Percentiles rank a stretch among this genome's conserved stretches.
These are phyloP conservation scores for Clavariopsis aquatica DNA, from an alignment of 495 filamentous ascomycete genomes.

Conservation along the genomic window DNA sequence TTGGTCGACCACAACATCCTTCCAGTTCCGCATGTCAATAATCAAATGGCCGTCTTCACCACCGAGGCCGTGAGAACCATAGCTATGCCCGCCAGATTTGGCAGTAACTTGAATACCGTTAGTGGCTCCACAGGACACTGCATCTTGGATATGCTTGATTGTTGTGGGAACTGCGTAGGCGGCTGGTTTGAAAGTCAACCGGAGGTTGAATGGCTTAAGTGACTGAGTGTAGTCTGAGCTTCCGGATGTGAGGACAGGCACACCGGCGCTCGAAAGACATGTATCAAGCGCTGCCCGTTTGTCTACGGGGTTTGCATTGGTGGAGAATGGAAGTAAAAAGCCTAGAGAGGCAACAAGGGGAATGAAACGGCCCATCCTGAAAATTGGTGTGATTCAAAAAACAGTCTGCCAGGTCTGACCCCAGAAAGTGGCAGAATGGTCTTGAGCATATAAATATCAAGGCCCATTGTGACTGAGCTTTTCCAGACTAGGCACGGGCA, in stretches of 20 bases:
- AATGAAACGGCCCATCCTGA: slow-evolving; percentile 5
- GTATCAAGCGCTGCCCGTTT: slow-evolving; percentile 23
- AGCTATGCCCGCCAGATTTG: slow-evolving; percentile 72
- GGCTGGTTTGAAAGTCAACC: slow-evolving; percentile 59
- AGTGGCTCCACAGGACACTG: slow-evolving; percentile 60
- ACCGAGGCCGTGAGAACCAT: slow-evolving; percentile 58
- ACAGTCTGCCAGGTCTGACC: slow-evolving; percentile 8
- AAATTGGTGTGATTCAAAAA: slow-evolving; percentile 2
- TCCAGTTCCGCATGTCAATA: slow-evolving; percentile 58
- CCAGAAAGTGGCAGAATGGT: not conserved
- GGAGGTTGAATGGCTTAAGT: slow-evolving; percentile 62
- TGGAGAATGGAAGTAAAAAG: slow-evolving; percentile 2
- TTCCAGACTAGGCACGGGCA: not conserved
- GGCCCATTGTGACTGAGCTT: not conserved
- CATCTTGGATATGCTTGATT: slow-evolving; percentile 57
- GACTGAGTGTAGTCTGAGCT: slow-evolving; percentile 21
- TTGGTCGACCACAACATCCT: slow-evolving; percentile 52
- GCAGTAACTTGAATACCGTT: slow-evolving; percentile 65
- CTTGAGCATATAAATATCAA: slow-evolving; percentile 7
- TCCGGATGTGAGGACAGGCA: slow-evolving; percentile 11
- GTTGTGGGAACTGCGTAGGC: slow-evolving; percentile 63
- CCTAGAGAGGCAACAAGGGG: slow-evolving; percentile 14
- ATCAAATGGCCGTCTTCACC: slow-evolving; percentile 58
- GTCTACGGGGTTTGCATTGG: slow-evolving; percentile 15
- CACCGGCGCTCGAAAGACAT: slow-evolving; percentile 11